These are phyloP conservation scores for Phylloporus arenicola DNA, from an alignment of 768 basidiomycete genomes.

Conservation along the genomic window DNA sequence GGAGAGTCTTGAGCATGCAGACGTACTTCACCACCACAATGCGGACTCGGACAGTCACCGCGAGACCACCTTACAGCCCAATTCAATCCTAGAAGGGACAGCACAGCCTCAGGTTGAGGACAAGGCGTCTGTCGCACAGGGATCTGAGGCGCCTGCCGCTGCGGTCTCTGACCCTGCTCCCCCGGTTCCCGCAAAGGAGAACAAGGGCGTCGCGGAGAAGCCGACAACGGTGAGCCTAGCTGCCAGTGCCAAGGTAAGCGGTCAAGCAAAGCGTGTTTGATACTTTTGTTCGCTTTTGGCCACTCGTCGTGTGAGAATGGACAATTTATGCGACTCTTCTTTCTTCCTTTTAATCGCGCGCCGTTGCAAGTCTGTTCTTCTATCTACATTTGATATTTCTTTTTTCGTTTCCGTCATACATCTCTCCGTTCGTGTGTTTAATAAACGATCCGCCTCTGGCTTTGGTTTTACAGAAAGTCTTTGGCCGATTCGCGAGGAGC, in stretches of 20 bases:
- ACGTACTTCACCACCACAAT: constrained; percentile 49
- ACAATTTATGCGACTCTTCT: not conserved
- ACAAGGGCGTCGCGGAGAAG: constrained; percentile 25
- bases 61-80: not conserved
- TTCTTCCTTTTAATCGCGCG: not conserved
- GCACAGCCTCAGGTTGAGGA: not conserved
- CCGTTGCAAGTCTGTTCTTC: not conserved
- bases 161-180: constrained; percentile 2
- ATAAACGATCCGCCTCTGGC: constrained; percentile 13
- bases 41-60: constrained; percentile 3
- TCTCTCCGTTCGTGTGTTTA: constrained; percentile 14
- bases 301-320: not conserved
- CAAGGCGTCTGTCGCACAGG: constrained; percentile 1
- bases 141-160: not conserved
- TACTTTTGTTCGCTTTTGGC: not conserved
- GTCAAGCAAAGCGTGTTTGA: constrained; percentile 12
- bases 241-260: constrained; percentile 31
- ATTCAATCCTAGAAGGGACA: not conserved
- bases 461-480: constrained; percentile 25
- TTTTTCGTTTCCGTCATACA: constrained; percentile 3
- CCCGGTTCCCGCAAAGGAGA: constrained; percentile 7
- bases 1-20: constrained; percentile 33
- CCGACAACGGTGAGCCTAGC: constrained; percentile 22
- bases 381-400: not conserved
- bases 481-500: constrained; percentile 19